Conservation (phyloP, 2,329 filamentous ascomycete genomes). For the Penicillium sp. region DNA sequence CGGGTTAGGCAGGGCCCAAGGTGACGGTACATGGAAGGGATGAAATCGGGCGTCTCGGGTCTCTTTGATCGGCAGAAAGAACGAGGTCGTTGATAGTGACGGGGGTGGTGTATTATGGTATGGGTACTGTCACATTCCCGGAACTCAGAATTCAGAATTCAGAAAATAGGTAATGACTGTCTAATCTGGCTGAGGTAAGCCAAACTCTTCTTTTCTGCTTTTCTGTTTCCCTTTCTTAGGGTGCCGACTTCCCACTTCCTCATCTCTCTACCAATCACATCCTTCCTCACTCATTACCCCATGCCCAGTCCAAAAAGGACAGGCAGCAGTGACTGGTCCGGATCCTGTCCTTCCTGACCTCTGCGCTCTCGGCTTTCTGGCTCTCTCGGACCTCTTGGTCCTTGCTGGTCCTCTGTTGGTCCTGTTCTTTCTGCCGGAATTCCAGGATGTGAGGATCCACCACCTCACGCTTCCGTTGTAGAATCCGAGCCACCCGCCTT, state of each 20-base stretch:
- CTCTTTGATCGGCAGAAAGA: slow-evolving; percentile 26
- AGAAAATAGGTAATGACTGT: neutral
- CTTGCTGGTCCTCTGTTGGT: neutral
- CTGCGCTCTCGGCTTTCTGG: neutral
- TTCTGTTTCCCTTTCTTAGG: no score
- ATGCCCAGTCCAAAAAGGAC: neutral
- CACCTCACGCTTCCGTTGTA: slow-evolving; percentile 30
- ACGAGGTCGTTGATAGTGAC: slow-evolving; percentile 14
- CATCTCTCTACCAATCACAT: neutral
- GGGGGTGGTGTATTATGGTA: slow-evolving; percentile 18
- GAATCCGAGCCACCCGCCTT: slow-evolving; percentile 32
- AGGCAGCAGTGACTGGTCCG: slow-evolving; percentile 15
- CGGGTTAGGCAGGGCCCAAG: slow-evolving; percentile 17
- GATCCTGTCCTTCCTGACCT: slow-evolving; percentile 13
- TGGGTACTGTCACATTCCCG: slow-evolving; percentile 10
- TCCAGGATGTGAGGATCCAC: slow-evolving; percentile 31
- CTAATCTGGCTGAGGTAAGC: slow-evolving; percentile 9
- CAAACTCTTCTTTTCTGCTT: neutral
- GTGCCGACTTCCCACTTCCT: neutral
- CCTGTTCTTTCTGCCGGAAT: slow-evolving; percentile 20
- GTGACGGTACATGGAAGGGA: slow-evolving; percentile 23
- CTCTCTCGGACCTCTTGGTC: neutral
- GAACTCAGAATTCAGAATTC: no score
- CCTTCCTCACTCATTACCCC: neutral
- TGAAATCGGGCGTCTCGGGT: slow-evolving; percentile 25